phyloP scores from a whole-genome alignment of 2,329 filamentous ascomycete species.

The Alternaria dauci region DNA sequence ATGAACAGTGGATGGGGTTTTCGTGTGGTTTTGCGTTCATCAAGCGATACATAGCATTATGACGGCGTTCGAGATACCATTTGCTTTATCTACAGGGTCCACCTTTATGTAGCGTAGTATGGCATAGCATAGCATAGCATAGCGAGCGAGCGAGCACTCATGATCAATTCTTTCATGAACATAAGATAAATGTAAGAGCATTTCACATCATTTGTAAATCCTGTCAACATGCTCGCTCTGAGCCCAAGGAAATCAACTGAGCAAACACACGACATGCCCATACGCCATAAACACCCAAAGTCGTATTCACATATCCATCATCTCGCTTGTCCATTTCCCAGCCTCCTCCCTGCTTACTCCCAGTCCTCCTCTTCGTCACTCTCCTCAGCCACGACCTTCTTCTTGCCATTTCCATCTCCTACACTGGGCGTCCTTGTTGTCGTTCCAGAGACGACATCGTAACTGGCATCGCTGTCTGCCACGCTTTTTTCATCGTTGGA shows the following conservation, averaged over 20 bases:
- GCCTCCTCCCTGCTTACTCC: conserved; percentile 61
- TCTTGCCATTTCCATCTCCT: conserved; percentile 59
- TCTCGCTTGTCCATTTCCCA: neutral
- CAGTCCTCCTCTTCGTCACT: conserved; percentile 76
- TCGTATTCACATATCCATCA: neutral
- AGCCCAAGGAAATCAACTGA: neutral
- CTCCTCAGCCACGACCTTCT: conserved; percentile 59
- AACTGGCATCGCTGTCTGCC: conserved; percentile 92
- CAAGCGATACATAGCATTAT: neutral
- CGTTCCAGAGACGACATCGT: conserved; percentile 84
- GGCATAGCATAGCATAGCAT: conserved; percentile 12
- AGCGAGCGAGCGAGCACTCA: neutral
- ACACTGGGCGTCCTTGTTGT: conserved; percentile 73
- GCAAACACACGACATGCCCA: neutral
- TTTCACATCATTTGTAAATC: neutral
- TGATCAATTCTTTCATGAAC: neutral
- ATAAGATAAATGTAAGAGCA: neutral
- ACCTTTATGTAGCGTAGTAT: conserved; percentile 5
- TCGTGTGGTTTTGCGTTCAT: neutral
- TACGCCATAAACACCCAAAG: neutral
- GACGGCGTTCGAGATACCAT: conserved; percentile 15
- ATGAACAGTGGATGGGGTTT: neutral
- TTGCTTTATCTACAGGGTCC: neutral
- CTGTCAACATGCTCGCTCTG: neutral
- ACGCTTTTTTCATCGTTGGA: conserved; percentile 81